Base-by-base conservation (phyloP, 805 yeast species). In the Candida orba region DNA sequence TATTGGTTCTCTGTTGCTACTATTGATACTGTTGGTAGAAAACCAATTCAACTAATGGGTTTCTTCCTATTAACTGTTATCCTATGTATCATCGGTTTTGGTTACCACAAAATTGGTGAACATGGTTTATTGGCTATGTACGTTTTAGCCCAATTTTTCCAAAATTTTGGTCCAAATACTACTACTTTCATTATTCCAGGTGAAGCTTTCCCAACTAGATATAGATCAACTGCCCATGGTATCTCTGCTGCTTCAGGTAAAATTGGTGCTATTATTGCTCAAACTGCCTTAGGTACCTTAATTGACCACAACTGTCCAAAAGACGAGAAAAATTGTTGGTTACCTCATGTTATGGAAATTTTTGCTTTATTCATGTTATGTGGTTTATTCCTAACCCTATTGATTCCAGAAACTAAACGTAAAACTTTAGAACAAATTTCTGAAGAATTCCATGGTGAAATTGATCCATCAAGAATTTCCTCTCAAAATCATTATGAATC, bases 181-280 rank as follows among this genome's bases (percentile, higher is more conserved):
- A 89, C 96, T 39, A 88, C 96, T 43, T 88, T 88, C 63, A 79
- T 88, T 58, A 75, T 85, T 61, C 95, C 96, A 40, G 96, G 95
- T 68, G 96, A 88, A 72, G 71, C 79, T 63, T 89, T 72, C 83
- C 96, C 96, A 64, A 88, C 96, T 45, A 81, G 95, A 75, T 88
- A 87, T 71, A 84, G 96, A 81, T 87, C 95, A 22, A 80, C 95
- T 53, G 95, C 96, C 39, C 96, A 88, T 59, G 96, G 96, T 75
- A 75, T 88, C 50, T 87, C 95, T 51, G 96, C 96, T 56, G 96
- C 95, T 41, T 66, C 79, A 30, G 96, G 96, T 73, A 88, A 88
- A 66, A 72, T 87, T 57, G 96, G 96, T 71, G 95, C 96, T 47
- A 86, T 88, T 54, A 78, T 88, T 72, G 95, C 96, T 24, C 93